Evolutionary conservation across 2,329 filamentous ascomycete species (phyloP), one percentile per base, ranked within the genome.

Genomic region (Chrysoporthe cubensis): DNA sequence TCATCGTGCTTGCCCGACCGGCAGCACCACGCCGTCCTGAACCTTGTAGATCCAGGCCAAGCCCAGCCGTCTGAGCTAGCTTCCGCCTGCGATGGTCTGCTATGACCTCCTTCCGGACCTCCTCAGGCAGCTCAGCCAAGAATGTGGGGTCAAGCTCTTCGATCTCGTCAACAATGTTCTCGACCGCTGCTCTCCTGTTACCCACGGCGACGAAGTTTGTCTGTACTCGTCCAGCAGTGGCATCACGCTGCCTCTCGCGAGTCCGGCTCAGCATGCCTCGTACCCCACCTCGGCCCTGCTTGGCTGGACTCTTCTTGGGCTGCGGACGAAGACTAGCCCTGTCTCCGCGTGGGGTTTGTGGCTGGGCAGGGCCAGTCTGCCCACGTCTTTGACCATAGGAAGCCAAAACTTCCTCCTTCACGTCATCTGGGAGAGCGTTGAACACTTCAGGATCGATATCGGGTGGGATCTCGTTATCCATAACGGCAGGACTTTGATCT

Each of bases 371-470:
- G 4, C 26, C 14, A 5, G 76, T 74, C 69, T 80, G 81, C 6
- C 77, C 74, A 8, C 72, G 74, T 32, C 74, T 73, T 63, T 76
- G 76, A 64, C 80, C 78, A 75, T 97, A 97, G 44, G 91, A 89
- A 2, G 87, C 89, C 9, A 97, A 79, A 0, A 98, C 83, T 78
- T 98, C 96, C 1, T 89, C 88, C 70, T 94, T 92, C 76, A 99
- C 88, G 70, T 97, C 93, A 48, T 91, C 89, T 0, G 96, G 96
- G 0, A 99, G 82, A 0, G 92, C 92, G 54, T 90, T 87, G 70
- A 98, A 90, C 1, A 94, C 91, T 54, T 95, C 93, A 0, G 89
- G 89, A 74, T 99, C 96, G 26, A 98, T 84, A 73, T 97, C 92
- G 0, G 93, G 90, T 37, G 93, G 89, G 1, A 89, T 78, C 9